Evolutionary conservation across 2,329 filamentous ascomycete genomes (phyloP).

Genomic region (Venturia oleaginea): DNA sequence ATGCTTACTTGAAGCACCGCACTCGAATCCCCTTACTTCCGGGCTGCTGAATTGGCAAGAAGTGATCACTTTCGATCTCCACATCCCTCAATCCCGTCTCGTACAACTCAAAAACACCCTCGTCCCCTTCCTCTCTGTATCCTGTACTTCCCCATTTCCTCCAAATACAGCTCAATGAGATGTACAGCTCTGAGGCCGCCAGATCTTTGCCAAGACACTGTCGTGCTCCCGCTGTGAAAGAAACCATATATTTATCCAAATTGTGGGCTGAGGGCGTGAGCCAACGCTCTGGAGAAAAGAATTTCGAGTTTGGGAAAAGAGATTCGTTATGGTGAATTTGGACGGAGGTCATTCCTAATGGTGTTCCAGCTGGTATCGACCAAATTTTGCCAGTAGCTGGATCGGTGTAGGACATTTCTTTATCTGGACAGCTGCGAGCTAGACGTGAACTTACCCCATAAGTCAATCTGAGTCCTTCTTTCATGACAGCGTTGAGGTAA

Average conservation of each 20-base stretch:
- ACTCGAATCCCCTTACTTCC: constrained; percentile 1
- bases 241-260: constrained; percentile 48
- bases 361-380: constrained; percentile 14
- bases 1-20: background rate
- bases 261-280: constrained; percentile 37
- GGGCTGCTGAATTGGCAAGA: background rate
- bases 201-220: constrained; percentile 53
- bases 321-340: constrained; percentile 26
- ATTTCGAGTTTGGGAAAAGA: constrained; percentile 14
- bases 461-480: constrained; percentile 17
- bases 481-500: constrained; percentile 8
- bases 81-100: constrained; percentile 23
- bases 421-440: constrained; percentile 18
- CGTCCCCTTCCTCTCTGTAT: constrained; percentile 4
- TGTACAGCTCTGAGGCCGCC: constrained; percentile 31
- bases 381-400: background rate
- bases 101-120: constrained; percentile 19
- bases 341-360: constrained; percentile 15
- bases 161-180: constrained; percentile 20
- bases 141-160: constrained; percentile 2
- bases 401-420: constrained; percentile 16
- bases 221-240: constrained; percentile 54
- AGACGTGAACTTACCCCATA: constrained; percentile 21
- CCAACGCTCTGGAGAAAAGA: constrained; percentile 40
- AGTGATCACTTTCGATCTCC: constrained; percentile 14